Evolutionary conservation across 139 green algal species (phyloP), one percentile per base, ranked within the genome.

Genomic region (Dunaliella primolecta): DNA sequence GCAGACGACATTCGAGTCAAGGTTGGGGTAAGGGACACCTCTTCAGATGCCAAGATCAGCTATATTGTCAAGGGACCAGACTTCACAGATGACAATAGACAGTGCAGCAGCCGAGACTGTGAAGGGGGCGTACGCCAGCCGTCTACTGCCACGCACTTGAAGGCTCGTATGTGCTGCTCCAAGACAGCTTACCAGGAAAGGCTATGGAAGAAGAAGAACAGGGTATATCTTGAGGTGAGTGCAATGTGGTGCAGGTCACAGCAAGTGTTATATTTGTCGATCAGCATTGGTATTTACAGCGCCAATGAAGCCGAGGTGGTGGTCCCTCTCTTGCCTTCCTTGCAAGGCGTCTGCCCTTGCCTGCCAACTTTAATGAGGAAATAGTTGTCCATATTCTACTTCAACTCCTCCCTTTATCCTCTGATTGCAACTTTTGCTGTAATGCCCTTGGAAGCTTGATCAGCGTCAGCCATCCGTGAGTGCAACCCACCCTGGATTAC

Each of bases 161-260:
- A 57, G 30, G 77, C 11, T 3, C 33, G 80, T 34, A 11, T 85
- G 82, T 85, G 82, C 72, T 88, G 86, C 87, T 46, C 36, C 0
- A 2, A 76, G 1, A 36, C 29, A 1, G 56, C 84, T 31, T 72
- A 64, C n/a, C 32, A 57, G 25, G 83, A 87, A 75, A 83, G 87
- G 56, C 64, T 71, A 30, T 90, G 87, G 87, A 75, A 83, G 36
- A 90, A 90, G 87, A 90, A 90, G 87, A 87, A 90, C 84, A 80
- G 81, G 75, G 46, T 55, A 23, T 90, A 84, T 75, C 87, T 83
- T 56, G 74, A 78, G 57, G 87, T 90, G 38, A 86, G 86, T 30
- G 3, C 24, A 23, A 79, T 31, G 27, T 27, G 74, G 23, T 35
- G 7, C 21, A 79, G 7, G 21, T 31, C 32, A 23, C n/a, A 27